Percentiles rank a stretch among this genome's conserved stretches.
phyloP scores from a whole-genome alignment of 441 rosid genomes.

The Iberis amara region DNA sequence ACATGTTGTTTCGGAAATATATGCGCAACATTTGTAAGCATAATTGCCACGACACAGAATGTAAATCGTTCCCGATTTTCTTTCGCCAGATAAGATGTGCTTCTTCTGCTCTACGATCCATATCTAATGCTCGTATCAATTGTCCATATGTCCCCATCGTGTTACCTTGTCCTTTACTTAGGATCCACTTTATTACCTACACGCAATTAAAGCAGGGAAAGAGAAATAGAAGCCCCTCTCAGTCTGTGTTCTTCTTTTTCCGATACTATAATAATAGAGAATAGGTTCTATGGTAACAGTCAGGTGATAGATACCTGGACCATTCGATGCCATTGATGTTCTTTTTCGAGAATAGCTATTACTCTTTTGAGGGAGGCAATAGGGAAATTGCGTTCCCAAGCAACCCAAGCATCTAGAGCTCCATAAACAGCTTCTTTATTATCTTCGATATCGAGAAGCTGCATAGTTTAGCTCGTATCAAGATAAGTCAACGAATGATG shows the following conservation, averaged over 20 bases:
- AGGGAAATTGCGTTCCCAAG: constrained; percentile 90
- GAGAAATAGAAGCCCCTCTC: background rate
- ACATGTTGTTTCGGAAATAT: constrained; percentile 82
- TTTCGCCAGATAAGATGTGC: constrained; percentile 79
- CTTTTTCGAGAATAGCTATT: constrained; percentile 64
- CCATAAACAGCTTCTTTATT: constrained; percentile 81
- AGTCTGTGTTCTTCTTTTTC: background rate
- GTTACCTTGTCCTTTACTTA: constrained; percentile 93
- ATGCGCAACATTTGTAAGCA: constrained; percentile 68
- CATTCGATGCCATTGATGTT: constrained; percentile 86
- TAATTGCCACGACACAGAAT: constrained; percentile 86
- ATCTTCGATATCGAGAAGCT: constrained; percentile 78
- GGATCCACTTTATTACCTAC: constrained; percentile 96
- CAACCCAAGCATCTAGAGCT: constrained; percentile 94
- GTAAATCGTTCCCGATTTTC: constrained; percentile 69
- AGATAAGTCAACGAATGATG: background rate
- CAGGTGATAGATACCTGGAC: constrained; percentile 53
- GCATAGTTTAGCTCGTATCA: constrained; percentile 26
- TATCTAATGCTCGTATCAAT: constrained; percentile 74
- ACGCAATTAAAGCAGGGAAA: constrained; percentile 7
- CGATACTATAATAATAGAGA: background rate
- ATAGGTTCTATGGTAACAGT: background rate
- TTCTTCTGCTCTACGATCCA: constrained; percentile 82
- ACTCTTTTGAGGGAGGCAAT: constrained; percentile 65
- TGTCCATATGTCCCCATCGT: constrained; percentile 79